Conservation (phyloP, 2,329 filamentous ascomycete species). For the Colletotrichum sp. region DNA sequence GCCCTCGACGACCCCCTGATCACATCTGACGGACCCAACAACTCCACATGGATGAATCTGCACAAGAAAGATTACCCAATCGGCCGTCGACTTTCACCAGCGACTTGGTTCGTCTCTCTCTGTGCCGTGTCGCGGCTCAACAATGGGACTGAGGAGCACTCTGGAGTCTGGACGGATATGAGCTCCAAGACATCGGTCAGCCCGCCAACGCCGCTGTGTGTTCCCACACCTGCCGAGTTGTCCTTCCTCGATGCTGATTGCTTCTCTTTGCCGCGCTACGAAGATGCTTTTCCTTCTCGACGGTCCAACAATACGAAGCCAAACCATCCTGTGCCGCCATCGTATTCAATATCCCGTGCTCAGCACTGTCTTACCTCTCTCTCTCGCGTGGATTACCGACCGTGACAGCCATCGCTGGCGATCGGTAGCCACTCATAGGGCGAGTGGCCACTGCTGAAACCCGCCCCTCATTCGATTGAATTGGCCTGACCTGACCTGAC, state of each 20-base stretch:
- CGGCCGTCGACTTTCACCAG: neutral
- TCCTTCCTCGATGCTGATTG: neutral
- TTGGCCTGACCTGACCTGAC: neutral
- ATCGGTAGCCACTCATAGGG: constrained; percentile 19
- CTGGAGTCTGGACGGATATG: too few species aligned
- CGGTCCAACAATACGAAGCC: neutral
- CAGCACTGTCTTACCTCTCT: neutral
- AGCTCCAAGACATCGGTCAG: neutral
- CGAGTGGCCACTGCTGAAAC: constrained; percentile 13
- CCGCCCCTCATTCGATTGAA: neutral
- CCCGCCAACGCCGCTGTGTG: neutral
- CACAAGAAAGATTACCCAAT: constrained; percentile 15
- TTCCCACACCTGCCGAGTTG: neutral
- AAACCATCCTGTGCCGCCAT: neutral
- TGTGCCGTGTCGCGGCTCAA: neutral
- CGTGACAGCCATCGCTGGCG: constrained; percentile 1
- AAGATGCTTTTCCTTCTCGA: neutral
- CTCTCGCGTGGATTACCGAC: neutral
- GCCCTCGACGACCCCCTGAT: neutral
- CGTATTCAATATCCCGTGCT: constrained; percentile 1
- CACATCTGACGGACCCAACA: constrained; percentile 1
- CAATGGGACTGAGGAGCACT: neutral
- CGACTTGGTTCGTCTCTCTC: neutral
- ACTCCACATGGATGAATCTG: constrained; percentile 18
- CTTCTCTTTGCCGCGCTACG: constrained; percentile 1